Percentiles rank a stretch among this genome's conserved stretches.
Evolutionary conservation across 495 filamentous ascomycete genomes (phyloP).

Genomic region (Lentithecium fluviatile): DNA sequence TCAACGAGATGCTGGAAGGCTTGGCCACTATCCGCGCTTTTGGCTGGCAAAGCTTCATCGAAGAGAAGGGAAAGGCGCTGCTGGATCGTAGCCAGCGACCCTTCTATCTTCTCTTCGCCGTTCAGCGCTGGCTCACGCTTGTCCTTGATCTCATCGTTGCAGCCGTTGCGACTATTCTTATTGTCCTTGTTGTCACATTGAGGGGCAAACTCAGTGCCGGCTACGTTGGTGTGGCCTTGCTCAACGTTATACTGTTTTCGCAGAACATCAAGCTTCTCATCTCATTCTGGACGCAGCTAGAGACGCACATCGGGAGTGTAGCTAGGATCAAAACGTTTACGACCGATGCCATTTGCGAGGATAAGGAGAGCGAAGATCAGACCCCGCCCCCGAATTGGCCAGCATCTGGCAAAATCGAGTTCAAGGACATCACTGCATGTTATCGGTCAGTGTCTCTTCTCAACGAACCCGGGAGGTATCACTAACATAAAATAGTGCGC

Average conservation of each 20-base stretch:
- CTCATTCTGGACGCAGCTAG: conserved; percentile 58
- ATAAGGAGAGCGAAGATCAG: conserved; percentile 45
- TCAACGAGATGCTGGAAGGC: conserved; percentile 47
- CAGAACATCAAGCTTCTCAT: conserved; percentile 53
- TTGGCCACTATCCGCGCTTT: conserved; percentile 56
- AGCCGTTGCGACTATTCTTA: conserved; percentile 31
- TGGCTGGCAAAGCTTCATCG: conserved; percentile 52
- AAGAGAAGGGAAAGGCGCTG: conserved; percentile 41
- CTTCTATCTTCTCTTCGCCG: conserved; percentile 58
- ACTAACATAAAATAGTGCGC: conserved; percentile 26
- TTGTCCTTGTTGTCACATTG: conserved; percentile 30
- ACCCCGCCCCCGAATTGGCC: conserved; percentile 52
- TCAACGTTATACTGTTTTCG: conserved; percentile 58
- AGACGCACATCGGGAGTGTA: conserved; percentile 58
- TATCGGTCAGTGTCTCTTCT: conserved; percentile 34
- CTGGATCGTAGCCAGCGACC: conserved; percentile 61
- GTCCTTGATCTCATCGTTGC: conserved; percentile 38
- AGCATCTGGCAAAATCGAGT: conserved; percentile 51
- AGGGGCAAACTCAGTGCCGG: conserved; percentile 47
- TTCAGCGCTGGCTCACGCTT: conserved; percentile 46
- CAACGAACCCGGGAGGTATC: neutral
- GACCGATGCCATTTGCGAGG: conserved; percentile 51
- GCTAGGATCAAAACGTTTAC: conserved; percentile 59
- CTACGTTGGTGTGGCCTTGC: conserved; percentile 57
- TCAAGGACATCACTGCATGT: conserved; percentile 43